Base-by-base conservation (phyloP, 805 yeast genomes). In the Schwanniomyces polymorphus region DNA sequence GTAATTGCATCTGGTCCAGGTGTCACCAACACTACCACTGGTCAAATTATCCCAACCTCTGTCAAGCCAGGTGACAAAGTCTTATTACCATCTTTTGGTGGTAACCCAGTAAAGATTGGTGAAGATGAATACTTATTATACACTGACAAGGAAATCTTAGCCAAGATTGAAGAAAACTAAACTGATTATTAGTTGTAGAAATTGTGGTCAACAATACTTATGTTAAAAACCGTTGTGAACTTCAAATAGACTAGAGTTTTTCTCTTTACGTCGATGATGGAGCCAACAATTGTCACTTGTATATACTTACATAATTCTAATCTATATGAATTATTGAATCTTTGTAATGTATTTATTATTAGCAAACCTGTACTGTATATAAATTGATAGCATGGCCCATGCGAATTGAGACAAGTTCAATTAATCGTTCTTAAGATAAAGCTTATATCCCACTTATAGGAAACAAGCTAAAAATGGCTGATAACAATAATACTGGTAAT, bases 1-100 rank as follows among this genome's bases (percentile, higher is more conserved):
- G 98, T 92, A 43, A 72, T 92, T 55, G 92, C 98, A 49, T 90
- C 91, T 54, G 99, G 99, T 52, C 98, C 98, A 46, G 99, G 99
- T 58, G 78, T 81, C 65, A 74, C 85, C 49, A 86, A 87, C 73
- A 74, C 80, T 49, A 80, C 84, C 48, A 63, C 73, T 40, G 98
- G 98, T 55, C 76, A 84, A 62, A 68, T 83, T 54, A 77, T 89
- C 47, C 77, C 83, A 45, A 84, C 91, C 50, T 77, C 85, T 56
- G 97, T 94, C 49, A 75, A 82, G 64, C 83, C 88, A 41, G 99
- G 99, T 60, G 99, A 94, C 76, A 84, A 85, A 61, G 98, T 94
- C 41, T 77, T 94, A 76, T 89, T 94, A 64, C 98, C 98, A 55
- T 82, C 86, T 49, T 92, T 87, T 58, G 99, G 99, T 51, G 99